Evolutionary conservation across 495 filamentous ascomycete genomes (phyloP).

Genomic region (Tuber indicum): DNA sequence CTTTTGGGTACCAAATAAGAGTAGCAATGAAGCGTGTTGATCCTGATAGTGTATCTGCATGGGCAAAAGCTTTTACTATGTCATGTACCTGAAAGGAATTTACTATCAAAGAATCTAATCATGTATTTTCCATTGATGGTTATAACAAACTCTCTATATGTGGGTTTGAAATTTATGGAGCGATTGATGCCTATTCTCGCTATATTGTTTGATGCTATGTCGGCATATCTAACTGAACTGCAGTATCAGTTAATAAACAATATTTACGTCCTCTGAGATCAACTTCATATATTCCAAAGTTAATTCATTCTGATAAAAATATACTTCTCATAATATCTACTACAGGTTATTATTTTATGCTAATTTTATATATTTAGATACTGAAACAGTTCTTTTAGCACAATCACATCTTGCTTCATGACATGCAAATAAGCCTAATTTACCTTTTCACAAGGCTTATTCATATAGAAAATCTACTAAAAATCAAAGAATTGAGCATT

Average conservation of each 20-base stretch:
- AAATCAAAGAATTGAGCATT: constrained; percentile 6
- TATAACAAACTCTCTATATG: constrained; percentile 14
- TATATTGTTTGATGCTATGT: constrained; percentile 20
- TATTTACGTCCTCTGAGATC: not conserved
- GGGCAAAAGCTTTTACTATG: not conserved
- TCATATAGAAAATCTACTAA: not conserved
- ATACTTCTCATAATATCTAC: not conserved
- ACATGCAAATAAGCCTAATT: not conserved
- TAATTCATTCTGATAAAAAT: not conserved
- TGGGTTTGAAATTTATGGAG: constrained; percentile 24
- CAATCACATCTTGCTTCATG: not conserved
- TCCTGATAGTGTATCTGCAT: not conserved
- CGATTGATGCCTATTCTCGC: constrained; percentile 18
- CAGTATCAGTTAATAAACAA: not conserved
- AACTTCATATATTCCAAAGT: not conserved
- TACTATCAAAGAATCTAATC: constrained; percentile 8
- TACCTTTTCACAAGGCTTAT: not conserved
- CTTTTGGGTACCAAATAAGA: no score
- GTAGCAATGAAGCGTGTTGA: no score
- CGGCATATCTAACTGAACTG: not conserved
- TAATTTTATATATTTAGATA: not conserved
- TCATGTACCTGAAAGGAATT: not conserved
- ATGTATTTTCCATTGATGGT: constrained; percentile 13
- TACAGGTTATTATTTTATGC: not conserved
- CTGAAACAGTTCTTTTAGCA: not conserved